Evolutionary conservation across 805 yeast species (phyloP), one percentile per base, ranked within the genome.

Genomic region (Lachancea sp.): DNA sequence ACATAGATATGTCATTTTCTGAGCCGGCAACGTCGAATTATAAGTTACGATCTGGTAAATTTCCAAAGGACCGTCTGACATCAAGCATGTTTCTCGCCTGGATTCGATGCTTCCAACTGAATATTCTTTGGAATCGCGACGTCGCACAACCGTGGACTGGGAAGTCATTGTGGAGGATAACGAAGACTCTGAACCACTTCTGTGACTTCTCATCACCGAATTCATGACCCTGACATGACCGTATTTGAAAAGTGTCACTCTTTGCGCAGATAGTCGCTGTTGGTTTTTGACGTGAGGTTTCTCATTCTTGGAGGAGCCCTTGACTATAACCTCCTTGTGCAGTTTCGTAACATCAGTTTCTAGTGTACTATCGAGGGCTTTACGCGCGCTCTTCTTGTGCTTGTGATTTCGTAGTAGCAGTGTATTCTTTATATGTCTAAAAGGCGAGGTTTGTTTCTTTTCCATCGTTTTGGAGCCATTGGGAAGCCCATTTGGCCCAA

Each of bases 51-150:
- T 56, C 36, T 58, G 60, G 42, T 60, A 62, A 5, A 62, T 46
- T 30, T 62, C 67, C 11, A 61, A 20, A 1, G 51, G 48, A 8
- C 64, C 65, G 15, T 51, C 45, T 12, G 58, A 51, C 28, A 58
- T 41, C 18, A 56, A 40, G 6, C 42, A 38, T 16, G 48, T 37
- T 28, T 50, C 41, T 37, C 43, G 38, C 24, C 28, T 31, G 17
- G 35, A 13, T 21, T 35, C 24, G 13, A 23, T n/a, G 18, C 34
- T 18, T 11, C 29, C 36, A 11, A 24, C 8, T 22, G 36, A 23
- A n/a, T 13, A 5, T 22, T 23, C 17, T 4, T 38, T 21, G 3
- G 33, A 28, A 21, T 20, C 25, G 34, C 9, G 20, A 29, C 29
- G 33, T 20, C 40, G 40, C 25, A 38, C 25, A 13, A 34, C 38